Evolutionary conservation across 2,329 filamentous ascomycete species (phyloP).

Genomic region (Aureobasidium sp.): DNA sequence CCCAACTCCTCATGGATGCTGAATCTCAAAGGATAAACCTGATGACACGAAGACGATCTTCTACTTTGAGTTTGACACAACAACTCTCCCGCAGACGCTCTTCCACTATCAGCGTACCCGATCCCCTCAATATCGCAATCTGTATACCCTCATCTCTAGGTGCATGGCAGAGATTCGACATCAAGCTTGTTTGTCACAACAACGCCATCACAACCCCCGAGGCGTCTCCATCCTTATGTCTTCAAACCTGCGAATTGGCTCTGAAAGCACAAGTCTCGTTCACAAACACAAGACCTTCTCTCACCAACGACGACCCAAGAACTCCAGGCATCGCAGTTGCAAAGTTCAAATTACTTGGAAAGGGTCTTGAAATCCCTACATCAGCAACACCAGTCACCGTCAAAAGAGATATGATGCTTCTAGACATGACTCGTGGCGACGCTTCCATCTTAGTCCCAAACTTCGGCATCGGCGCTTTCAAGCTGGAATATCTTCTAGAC

Average conservation of each 20-base stretch:
- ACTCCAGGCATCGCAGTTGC: not conserved
- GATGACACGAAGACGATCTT: not conserved
- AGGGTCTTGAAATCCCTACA: not conserved
- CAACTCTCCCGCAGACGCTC: not conserved
- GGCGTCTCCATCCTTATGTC: not conserved
- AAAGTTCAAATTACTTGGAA: not conserved
- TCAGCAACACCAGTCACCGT: not conserved
- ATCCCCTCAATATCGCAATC: not conserved
- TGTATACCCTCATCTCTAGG: not conserved
- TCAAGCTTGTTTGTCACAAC: not conserved
- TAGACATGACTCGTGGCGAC: not conserved
- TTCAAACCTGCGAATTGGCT: not conserved
- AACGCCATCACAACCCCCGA: not conserved
- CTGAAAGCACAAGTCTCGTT: not conserved
- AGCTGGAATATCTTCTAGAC: not conserved
- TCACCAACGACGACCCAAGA: not conserved
- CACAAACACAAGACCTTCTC: not conserved
- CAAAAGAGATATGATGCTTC: not conserved
- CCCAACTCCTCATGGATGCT: not conserved
- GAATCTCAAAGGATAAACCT: not conserved
- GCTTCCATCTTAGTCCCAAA: not conserved
- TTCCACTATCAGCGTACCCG: not conserved
- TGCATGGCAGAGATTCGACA: constrained; percentile 1
- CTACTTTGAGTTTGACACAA: not conserved
- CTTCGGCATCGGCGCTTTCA: not conserved